A percentile compares a stretch with the other conserved stretches of the same genome.
These are phyloP conservation scores for Cicer chorassanicum DNA, from an alignment of 306 rosid genomes.

Conservation along the genomic window DNA sequence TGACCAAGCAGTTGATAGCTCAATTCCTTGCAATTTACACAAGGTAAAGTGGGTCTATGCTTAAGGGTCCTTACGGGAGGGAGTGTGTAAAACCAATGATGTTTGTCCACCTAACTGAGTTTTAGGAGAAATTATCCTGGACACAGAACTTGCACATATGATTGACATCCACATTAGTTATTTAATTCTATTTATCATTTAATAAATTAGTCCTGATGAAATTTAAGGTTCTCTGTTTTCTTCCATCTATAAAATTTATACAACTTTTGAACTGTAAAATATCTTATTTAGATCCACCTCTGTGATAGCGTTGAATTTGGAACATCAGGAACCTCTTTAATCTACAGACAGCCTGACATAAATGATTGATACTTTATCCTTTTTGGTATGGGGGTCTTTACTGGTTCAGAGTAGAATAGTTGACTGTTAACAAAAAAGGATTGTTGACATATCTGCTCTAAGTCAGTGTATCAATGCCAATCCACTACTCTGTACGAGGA, in stretches of 20 bases:
- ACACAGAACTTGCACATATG: constrained; percentile 16
- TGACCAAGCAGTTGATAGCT: not conserved
- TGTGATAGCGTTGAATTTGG: constrained; percentile 20
- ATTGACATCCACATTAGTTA: constrained; percentile 25
- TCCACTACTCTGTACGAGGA: constrained; percentile 24
- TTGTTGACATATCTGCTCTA: constrained; percentile 30
- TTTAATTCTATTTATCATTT: constrained; percentile 3
- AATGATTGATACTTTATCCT: constrained; percentile 19
- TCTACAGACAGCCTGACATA: not conserved
- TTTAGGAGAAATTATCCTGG: constrained; percentile 27
- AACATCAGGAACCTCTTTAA: constrained; percentile 21
- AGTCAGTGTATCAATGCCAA: constrained; percentile 20
- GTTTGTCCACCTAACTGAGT: not conserved
- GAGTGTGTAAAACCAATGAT: constrained; percentile 12
- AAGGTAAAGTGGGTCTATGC: not conserved
- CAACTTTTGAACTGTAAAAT: not conserved
- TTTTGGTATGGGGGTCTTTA: constrained; percentile 9
- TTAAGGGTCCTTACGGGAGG: not conserved
- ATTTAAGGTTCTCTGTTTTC: constrained; percentile 19
- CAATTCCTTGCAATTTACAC: not conserved
- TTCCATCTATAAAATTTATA: constrained; percentile 13
- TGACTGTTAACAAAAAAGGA: constrained; percentile 12
- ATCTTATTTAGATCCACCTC: constrained; percentile 1
- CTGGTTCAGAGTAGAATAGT: constrained; percentile 31
- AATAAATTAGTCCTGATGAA: not conserved